Conservation (phyloP, 108 stramenopile species). For the Fragilaria crotonensis region DNA sequence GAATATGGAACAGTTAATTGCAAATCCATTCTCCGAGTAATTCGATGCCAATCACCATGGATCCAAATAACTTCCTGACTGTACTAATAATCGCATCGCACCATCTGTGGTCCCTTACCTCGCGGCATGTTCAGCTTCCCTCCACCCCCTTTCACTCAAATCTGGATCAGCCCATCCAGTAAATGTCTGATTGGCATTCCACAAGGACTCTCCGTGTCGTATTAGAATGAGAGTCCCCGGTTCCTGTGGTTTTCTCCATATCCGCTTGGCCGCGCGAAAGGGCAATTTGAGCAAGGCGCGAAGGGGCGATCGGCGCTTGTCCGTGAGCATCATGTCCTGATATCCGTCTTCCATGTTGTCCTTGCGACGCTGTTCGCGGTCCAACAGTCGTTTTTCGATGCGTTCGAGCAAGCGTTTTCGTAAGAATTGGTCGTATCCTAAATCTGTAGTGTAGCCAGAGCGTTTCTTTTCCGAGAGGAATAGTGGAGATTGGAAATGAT, state of each 20-base stretch:
- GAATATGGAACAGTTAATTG: neutral
- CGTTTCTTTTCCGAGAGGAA: neutral
- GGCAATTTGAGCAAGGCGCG: neutral
- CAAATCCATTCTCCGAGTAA: neutral
- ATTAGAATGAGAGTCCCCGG: conserved; percentile 84
- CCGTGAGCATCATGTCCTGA: conserved; percentile 11
- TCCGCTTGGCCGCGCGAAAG: neutral
- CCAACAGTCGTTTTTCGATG: neutral
- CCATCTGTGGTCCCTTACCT: conserved; percentile 20
- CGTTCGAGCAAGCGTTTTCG: neutral
- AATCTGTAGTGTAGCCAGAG: conserved; percentile 3
- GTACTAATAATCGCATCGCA: conserved; percentile 27
- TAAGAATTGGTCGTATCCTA: neutral
- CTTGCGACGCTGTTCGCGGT: conserved; percentile 1
- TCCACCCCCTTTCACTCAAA: conserved; percentile 53
- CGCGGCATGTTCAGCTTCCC: conserved; percentile 56
- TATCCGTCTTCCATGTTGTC: conserved; percentile 41
- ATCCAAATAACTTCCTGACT: neutral
- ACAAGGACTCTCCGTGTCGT: conserved; percentile 70
- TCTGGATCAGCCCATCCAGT: conserved; percentile 82
- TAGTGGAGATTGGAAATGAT: neutral
- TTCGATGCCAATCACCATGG: neutral
- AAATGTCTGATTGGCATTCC: conserved; percentile 76
- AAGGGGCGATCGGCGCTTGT: neutral
- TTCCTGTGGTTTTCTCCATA: conserved; percentile 8